Conservation (phyloP, 495 filamentous ascomycete genomes). For the Neurospora sp. region DNA sequence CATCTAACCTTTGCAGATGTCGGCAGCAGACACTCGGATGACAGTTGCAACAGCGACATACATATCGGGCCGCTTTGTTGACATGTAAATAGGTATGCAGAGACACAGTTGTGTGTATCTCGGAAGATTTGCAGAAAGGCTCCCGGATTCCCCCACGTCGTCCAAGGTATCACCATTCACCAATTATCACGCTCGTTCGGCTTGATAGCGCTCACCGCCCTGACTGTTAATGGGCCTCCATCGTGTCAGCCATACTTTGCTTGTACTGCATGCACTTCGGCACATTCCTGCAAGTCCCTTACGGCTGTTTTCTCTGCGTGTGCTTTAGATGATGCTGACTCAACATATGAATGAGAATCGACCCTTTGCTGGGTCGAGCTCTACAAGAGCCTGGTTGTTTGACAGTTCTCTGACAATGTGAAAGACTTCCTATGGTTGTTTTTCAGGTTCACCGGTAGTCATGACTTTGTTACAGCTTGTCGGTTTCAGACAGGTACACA, state of each 20-base stretch:
- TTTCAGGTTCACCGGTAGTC: not conserved
- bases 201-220: not conserved
- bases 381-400: not conserved
- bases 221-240: not conserved
- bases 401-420: not conserved
- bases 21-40: not conserved
- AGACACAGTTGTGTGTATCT: not conserved
- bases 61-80: not conserved
- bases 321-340: not conserved
- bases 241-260: not conserved
- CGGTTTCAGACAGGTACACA: not conserved
- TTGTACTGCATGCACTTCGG: not conserved
- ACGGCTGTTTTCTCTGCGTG: not conserved
- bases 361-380: not conserved
- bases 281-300: not conserved
- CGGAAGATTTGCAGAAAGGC: not conserved
- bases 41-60: not conserved
- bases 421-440: not conserved
- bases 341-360: not conserved
- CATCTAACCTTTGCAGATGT: not conserved
- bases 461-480: not conserved
- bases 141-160: not conserved
- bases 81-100: not conserved
- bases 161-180: not conserved
- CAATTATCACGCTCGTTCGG: not conserved